Evolutionary conservation across 1,284 basidiomycete genomes (phyloP), one percentile per base, ranked within the genome.

Genomic region (Porphyrellus sp.): DNA sequence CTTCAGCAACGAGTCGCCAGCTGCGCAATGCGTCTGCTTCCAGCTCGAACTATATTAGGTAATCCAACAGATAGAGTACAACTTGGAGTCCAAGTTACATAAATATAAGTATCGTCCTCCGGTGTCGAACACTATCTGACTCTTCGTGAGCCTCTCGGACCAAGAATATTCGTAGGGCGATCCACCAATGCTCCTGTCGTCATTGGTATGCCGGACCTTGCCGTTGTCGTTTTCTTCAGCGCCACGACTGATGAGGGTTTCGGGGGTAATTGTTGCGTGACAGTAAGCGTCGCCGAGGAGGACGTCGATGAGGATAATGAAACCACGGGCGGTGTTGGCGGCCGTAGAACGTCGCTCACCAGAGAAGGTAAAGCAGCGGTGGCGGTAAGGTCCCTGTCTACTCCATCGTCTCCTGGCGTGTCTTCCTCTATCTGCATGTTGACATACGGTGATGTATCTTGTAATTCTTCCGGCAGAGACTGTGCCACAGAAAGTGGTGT

Each of bases 251-350:
- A 54, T 24, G 60, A 60, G 34, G 59, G 47, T 31, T 41, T 34
- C 3, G 46, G 37, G 9, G 31, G 44, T 25, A 42, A 28, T 46
- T 54, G 54, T 53, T 58, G 58, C 15, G 42, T 24, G 30, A 62
- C 53, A 2, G 65, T 54, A 18, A 63, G 56, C 6, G 65, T 63
- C n/a, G 55, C 63, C 9, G 69, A 67, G 15, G 77, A 75, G 0
- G 74, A 72, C 1, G 66, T 66, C 15, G 76, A 73, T 4, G 75
- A 72, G 8, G 71, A 70, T 3, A 74, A 27, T 13, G 65, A 73
- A 41, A 70, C 56, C 9, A 60, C 39, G 5, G 62, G 55, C 11
- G 68, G 64, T 16, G 61, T 70, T 24, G 48, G 57, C 20, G 55
- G 49, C 3, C 60, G 62, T 38, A 49, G 44, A 16, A 31, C 24